Conservation (phyloP, 2,329 filamentous ascomycete species). For the Diaporthe citri region DNA sequence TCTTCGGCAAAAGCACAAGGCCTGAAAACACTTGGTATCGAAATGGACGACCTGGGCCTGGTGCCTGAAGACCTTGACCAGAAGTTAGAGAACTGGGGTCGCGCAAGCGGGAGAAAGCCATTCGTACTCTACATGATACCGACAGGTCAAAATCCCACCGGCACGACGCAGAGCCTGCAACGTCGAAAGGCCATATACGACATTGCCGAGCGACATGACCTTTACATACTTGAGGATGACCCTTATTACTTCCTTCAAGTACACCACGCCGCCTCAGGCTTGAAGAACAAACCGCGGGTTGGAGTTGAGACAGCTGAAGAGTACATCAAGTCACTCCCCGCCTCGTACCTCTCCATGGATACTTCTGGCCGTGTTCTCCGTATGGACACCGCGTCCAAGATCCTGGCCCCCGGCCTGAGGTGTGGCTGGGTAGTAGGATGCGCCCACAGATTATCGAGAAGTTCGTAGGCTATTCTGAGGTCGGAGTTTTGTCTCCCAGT, state of each 20-base stretch:
- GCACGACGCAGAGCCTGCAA: conserved; percentile 73
- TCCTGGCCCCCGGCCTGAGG: conserved; percentile 49
- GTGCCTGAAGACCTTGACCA: conserved; percentile 72
- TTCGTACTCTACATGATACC: conserved; percentile 79
- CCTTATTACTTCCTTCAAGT: conserved; percentile 83
- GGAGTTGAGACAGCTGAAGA: neutral
- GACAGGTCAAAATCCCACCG: conserved; percentile 81
- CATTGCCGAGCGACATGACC: conserved; percentile 77
- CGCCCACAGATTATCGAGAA: conserved; percentile 46
- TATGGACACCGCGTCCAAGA: conserved; percentile 49
- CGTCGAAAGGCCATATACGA: conserved; percentile 74
- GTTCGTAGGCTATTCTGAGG: conserved; percentile 45
- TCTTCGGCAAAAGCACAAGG: conserved; percentile 75
- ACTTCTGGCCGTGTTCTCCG: conserved; percentile 48
- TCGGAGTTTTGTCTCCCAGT: conserved; percentile 43
- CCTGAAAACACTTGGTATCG: conserved; percentile 69
- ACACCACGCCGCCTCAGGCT: conserved; percentile 34
- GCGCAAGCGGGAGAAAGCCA: conserved; percentile 71
- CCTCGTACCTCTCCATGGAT: conserved; percentile 52
- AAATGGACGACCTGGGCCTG: conserved; percentile 76
- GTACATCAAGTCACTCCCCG: conserved; percentile 32
- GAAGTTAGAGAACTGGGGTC: conserved; percentile 75
- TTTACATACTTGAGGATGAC: conserved; percentile 80
- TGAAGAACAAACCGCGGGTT: neutral
- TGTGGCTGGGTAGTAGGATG: conserved; percentile 49